Conservation (phyloP, 2,329 filamentous ascomycete species). For the Cryphonectria nitschkei region DNA sequence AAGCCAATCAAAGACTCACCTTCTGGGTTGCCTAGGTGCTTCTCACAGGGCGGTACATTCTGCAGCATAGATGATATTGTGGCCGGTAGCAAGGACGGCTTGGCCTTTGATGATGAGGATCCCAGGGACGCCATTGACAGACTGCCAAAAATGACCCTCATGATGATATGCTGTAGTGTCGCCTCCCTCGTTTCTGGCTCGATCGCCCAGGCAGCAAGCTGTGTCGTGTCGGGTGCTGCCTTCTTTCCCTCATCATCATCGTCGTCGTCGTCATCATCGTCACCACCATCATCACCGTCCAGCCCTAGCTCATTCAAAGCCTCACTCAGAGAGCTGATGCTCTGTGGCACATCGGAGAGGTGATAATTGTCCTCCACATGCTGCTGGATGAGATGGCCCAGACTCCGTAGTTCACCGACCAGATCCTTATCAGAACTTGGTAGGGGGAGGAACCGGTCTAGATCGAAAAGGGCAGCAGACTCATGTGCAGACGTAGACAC, state of each 20-base stretch:
- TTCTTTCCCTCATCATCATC: background rate
- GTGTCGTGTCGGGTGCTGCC: constrained; percentile 18
- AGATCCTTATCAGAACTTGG: constrained; percentile 43
- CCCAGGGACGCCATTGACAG: constrained; percentile 35
- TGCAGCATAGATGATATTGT: constrained; percentile 38
- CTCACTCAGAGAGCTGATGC: constrained; percentile 31
- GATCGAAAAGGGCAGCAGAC: constrained; percentile 22
- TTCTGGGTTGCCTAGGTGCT: constrained; percentile 32
- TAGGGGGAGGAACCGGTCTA: constrained; percentile 44
- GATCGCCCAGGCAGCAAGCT: constrained; percentile 38
- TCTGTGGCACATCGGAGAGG: constrained; percentile 31
- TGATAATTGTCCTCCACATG: constrained; percentile 48
- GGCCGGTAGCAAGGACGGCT: constrained; percentile 43
- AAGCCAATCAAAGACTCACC: constrained; percentile 35
- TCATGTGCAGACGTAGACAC: background rate
- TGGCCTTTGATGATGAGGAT: constrained; percentile 23
- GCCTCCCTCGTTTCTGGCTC: constrained; percentile 38
- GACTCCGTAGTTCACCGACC: constrained; percentile 37
- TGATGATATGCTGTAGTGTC: constrained; percentile 45
- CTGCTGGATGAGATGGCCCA: constrained; percentile 42
- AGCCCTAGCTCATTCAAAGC: constrained; percentile 37
- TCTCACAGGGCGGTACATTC: constrained; percentile 37
- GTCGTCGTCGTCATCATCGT: background rate
- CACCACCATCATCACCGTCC: constrained; percentile 16
- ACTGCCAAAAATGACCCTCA: constrained; percentile 41